phyloP scores from a whole-genome alignment of 305 asterid species.

The Fraxinus paxiana region DNA sequence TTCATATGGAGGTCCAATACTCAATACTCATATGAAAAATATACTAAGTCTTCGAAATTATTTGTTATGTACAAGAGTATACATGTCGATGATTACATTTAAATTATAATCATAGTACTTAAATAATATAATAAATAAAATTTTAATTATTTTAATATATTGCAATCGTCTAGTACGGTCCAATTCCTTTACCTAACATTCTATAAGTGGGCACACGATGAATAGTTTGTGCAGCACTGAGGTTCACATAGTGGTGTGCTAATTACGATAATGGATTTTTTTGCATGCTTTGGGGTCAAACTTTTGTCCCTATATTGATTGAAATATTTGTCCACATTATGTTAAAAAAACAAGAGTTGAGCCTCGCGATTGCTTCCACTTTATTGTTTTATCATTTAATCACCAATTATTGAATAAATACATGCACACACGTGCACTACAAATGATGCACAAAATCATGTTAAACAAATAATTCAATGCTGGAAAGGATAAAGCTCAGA shows the following conservation, averaged over 20 bases:
- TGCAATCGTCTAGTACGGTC: not conserved
- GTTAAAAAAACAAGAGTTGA: conserved; percentile 29
- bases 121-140: too few relatives aligned
- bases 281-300: not conserved
- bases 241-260: not conserved
- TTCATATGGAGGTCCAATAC: not conserved
- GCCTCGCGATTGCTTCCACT: conserved; percentile 34
- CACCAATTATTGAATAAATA: conserved; percentile 43
- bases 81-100: not conserved
- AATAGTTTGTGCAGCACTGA: not conserved
- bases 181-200: not conserved
- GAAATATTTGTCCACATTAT: not conserved
- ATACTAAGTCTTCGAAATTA: not conserved
- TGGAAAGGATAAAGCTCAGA: not conserved
- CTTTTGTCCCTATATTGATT: not conserved
- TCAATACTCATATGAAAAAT: not conserved
- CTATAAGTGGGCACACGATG: not conserved
- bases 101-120: not conserved
- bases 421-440: conserved; percentile 50
- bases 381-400: conserved; percentile 30
- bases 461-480: not conserved
- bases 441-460: not conserved
- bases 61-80: not conserved
- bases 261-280: not conserved
- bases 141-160: too few relatives aligned